A percentile compares a stretch with the other conserved stretches of the same genome.
phyloP scores from a whole-genome alignment of 1,139 yeast species.

The Nakaseomyces bracarensis region DNA sequence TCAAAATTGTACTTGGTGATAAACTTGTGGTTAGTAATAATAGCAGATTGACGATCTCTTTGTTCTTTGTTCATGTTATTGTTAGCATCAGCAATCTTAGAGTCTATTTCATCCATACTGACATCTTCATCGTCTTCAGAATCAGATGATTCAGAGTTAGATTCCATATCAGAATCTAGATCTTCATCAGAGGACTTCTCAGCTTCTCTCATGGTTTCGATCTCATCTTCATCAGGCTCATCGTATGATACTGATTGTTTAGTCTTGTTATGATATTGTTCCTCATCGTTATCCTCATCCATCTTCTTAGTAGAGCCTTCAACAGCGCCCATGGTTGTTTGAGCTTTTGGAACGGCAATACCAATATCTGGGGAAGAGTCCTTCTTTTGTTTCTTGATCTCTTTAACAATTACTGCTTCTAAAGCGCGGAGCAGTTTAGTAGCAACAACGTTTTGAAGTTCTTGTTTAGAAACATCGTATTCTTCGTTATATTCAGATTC shows the following conservation, averaged over 20 bases:
- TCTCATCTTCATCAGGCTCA: constrained; percentile 89
- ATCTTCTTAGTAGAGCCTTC: constrained; percentile 32
- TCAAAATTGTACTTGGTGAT: constrained; percentile 82
- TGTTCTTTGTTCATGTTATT: constrained; percentile 49
- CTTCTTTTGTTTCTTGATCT: constrained; percentile 69
- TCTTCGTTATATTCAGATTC: constrained; percentile 72
- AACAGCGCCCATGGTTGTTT: constrained; percentile 40
- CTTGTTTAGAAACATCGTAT: constrained; percentile 77
- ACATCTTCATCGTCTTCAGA: constrained; percentile 33
- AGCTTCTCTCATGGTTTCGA: constrained; percentile 78
- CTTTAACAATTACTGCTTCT: constrained; percentile 68
- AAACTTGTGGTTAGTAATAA: constrained; percentile 61
- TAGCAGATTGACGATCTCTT: constrained; percentile 77
- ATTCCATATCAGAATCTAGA: constrained; percentile 34
- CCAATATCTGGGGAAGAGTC: constrained; percentile 60
- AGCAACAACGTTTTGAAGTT: constrained; percentile 64
- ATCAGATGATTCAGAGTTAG: constrained; percentile 36
- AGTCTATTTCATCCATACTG: constrained; percentile 31
- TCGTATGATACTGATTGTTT: constrained; percentile 90
- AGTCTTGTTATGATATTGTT: constrained; percentile 48
- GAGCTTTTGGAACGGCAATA: constrained; percentile 55
- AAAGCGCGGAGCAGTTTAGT: constrained; percentile 58
- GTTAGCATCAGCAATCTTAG: constrained; percentile 28
- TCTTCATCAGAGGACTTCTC: constrained; percentile 66
- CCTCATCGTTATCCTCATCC: constrained; percentile 62